Conservation (phyloP, 352 stramenopile genomes). For the Phytophthora boehmeriae region DNA sequence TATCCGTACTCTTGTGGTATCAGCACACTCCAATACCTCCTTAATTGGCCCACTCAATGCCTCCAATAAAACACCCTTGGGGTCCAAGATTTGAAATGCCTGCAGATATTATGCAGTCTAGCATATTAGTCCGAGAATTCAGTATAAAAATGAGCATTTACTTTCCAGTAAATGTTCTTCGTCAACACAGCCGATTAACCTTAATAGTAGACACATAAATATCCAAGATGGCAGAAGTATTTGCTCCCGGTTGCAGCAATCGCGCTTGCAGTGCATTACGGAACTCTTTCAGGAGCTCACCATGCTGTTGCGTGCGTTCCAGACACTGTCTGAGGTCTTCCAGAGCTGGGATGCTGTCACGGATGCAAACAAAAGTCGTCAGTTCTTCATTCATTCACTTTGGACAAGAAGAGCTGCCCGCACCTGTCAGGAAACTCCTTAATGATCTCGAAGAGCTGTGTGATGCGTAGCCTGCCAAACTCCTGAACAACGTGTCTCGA, state of each 20-base stretch:
- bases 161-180: background rate
- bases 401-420: background rate
- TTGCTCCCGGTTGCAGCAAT: constrained; percentile 95
- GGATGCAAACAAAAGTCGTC: background rate
- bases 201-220: constrained; percentile 98
- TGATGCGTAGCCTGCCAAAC: constrained; percentile 83
- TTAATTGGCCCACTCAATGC: constrained; percentile 66
- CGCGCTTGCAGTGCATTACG: constrained; percentile 77
- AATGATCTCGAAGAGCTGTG: constrained; percentile 97
- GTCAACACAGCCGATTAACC: constrained; percentile 21
- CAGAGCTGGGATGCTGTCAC: constrained; percentile 58
- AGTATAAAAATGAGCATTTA: background rate
- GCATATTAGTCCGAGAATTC: no score
- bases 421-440: constrained; percentile 95
- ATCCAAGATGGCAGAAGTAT: constrained; percentile 96
- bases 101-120: constrained; percentile 6
- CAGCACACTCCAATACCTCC: constrained; percentile 40
- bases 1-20: background rate
- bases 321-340: constrained; percentile 78
- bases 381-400: background rate
- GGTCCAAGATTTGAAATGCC: constrained; percentile 93
- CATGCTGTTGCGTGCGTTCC: constrained; percentile 86
- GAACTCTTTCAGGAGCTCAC: constrained; percentile 82
- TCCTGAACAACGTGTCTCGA: constrained; percentile 60
- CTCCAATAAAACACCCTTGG: constrained; percentile 92